Base-by-base conservation (phyloP, 1,139 yeast species). In the Petasospora fabianii region DNA sequence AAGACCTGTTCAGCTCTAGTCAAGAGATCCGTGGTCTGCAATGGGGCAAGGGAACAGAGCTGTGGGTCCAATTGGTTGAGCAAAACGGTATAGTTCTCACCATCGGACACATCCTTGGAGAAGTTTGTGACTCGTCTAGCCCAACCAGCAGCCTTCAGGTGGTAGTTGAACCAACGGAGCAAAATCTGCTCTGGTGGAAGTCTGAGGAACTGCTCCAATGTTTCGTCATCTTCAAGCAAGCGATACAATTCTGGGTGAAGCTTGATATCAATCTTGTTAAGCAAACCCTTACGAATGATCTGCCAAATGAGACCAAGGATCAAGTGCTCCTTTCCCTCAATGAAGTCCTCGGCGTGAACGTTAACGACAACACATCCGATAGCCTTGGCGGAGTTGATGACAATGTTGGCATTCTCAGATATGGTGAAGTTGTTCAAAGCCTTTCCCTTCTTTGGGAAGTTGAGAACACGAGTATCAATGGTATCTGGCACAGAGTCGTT, bases 401-500 rank as follows among this genome's bases (percentile, higher is more conserved):
- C 98, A 52, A 92, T 90, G 64, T 92, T 92, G 39, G 98, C 97
- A 64, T 92, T 92, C 68, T 92, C 99, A 46, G 86, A 77, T 82
- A 94, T 90, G 53, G 90, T 95, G 71, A 92, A 92, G 58, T 87
- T 87, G 71, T 94, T 92, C 60, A 92, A 74, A n/a, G 75, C 67
- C 65, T 87, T 90, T 47, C 83, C 84, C 52, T 76, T 76, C 60
- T 83, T 84, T 22, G 97, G 94, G 61, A 81, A 68, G 62, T 92
- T 92, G 60, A 92, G 75, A 20, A 92, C 98, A 73, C 99, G 86
- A 18, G 97, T 90, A 68, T 92, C 99, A 56, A 92, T 92, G 12
- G 98, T 92, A 62, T 92, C 97, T 9, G 98, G 96, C 27, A 92
- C 98, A 16, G 97, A 87, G 64, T 92, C 98, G 62, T 92, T 92